Percentiles rank a stretch among this genome's conserved stretches.
These are phyloP conservation scores for Berkeleyomyces basicola DNA, from an alignment of 2,329 filamentous ascomycete species.

Conservation along the genomic window DNA sequence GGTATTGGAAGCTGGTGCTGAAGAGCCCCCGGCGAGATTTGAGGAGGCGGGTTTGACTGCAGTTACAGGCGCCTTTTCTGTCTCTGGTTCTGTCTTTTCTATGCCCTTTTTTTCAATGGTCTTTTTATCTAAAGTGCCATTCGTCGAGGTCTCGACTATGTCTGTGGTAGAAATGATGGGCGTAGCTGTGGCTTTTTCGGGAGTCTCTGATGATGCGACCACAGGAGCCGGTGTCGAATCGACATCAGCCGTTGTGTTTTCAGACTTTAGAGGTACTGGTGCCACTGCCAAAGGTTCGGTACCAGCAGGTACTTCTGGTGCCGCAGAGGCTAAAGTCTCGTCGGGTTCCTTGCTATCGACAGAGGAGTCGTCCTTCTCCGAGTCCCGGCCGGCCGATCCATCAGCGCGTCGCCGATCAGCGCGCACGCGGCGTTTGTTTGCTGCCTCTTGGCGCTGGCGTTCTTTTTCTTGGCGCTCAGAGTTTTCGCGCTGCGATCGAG, in stretches of 20 bases:
- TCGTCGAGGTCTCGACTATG: not conserved
- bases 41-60: slow-evolving; percentile 14
- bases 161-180: not conserved
- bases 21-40: not conserved
- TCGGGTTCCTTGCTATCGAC: slow-evolving; percentile 19
- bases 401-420: slow-evolving; percentile 68
- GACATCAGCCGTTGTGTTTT: not conserved
- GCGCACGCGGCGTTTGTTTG: slow-evolving; percentile 64
- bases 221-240: not conserved
- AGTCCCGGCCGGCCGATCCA: slow-evolving; percentile 34
- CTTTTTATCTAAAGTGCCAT: not conserved
- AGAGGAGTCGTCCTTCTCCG: slow-evolving; percentile 20
- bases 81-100: not conserved
- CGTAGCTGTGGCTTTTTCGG: not conserved
- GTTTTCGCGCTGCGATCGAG: slow-evolving; percentile 44
- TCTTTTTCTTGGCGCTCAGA: slow-evolving; percentile 61
- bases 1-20: not conserved
- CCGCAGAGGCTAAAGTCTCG: not conserved
- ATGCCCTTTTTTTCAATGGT: not conserved
- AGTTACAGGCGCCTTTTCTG: slow-evolving; percentile 44
- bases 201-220: not conserved
- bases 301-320: not conserved
- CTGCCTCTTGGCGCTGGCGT: slow-evolving; percentile 53
- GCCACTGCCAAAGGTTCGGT: not conserved
- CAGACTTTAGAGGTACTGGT: not conserved